Evolutionary conservation across 2,329 filamentous ascomycete species (phyloP).

Genomic region (Penicillium sp.): DNA sequence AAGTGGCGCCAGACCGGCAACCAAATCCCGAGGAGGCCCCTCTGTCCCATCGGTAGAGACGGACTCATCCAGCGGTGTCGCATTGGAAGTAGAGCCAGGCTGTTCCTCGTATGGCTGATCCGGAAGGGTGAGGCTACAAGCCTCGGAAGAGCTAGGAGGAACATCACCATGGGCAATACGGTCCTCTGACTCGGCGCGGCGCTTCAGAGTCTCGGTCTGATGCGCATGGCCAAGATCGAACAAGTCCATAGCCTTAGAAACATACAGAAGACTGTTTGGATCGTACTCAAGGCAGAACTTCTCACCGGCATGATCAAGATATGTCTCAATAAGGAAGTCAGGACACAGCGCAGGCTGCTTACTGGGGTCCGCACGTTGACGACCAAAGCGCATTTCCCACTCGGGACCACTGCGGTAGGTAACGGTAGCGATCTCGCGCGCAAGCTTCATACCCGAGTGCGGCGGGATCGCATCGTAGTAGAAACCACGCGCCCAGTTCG

Average conservation of each 20-base stretch:
- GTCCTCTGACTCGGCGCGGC: constrained; percentile 63
- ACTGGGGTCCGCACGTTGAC: constrained; percentile 79
- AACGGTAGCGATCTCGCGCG: constrained; percentile 94
- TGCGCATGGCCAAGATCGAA: constrained; percentile 82
- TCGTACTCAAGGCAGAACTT: constrained; percentile 98
- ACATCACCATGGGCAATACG: constrained; percentile 56
- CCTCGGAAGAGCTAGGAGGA: constrained; percentile 40
- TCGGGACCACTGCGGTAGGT: constrained; percentile 96
- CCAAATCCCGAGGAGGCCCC: constrained; percentile 73
- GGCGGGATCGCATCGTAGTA: constrained; percentile 89
- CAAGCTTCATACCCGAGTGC: constrained; percentile 96
- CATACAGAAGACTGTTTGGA: constrained; percentile 90
- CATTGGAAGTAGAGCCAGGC: constrained; percentile 53
- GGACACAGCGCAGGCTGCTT: constrained; percentile 93
- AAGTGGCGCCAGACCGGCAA: constrained; percentile 71
- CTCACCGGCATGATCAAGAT: constrained; percentile 95
- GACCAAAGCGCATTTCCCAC: constrained; percentile 93
- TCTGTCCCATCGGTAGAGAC: constrained; percentile 24
- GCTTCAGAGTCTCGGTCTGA: constrained; percentile 63
- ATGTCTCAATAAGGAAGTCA: constrained; percentile 97
- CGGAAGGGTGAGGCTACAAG: constrained; percentile 81
- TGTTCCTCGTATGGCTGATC: constrained; percentile 86
- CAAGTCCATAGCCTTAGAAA: constrained; percentile 98
- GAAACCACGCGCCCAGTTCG: constrained; percentile 92
- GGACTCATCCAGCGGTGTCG: constrained; percentile 34